phyloP scores from a whole-genome alignment of 2,329 filamentous ascomycete species.

The Paecilomyces niveus region DNA sequence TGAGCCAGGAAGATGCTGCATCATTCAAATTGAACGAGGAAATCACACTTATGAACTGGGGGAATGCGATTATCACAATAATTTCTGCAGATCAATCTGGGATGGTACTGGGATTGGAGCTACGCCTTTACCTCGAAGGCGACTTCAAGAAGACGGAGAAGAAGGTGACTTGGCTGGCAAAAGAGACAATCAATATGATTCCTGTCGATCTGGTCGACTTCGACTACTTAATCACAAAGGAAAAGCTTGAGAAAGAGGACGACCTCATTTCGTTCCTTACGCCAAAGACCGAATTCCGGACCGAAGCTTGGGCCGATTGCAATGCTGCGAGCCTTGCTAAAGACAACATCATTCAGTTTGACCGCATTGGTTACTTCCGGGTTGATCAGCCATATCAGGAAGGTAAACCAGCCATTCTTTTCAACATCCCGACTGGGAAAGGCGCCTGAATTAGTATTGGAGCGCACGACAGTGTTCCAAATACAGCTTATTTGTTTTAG shows the following conservation, averaged over 20 bases:
- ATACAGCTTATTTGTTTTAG: no score
- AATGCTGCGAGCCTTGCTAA: slow-evolving; percentile 67
- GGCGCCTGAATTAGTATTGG: slow-evolving; percentile 7
- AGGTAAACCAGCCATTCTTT: slow-evolving; percentile 49
- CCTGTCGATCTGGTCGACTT: slow-evolving; percentile 74
- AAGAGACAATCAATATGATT: slow-evolving; percentile 62
- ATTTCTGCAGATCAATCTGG: slow-evolving; percentile 9
- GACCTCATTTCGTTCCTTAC: slow-evolving; percentile 72
- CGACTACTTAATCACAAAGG: slow-evolving; percentile 78
- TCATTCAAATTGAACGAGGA: slow-evolving; percentile 24
- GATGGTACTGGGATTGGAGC: slow-evolving; percentile 44
- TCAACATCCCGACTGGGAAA: slow-evolving; percentile 56
- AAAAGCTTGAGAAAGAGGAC: slow-evolving; percentile 77
- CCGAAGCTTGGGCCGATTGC: slow-evolving; percentile 65
- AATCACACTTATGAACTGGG: slow-evolving; percentile 29
- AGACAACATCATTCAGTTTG: slow-evolving; percentile 82
- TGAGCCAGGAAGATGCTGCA: slow-evolving; percentile 25
- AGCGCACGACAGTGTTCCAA: no score
- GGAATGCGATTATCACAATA: slow-evolving; percentile 16
- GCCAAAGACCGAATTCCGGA: slow-evolving; percentile 61
- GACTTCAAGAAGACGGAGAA: slow-evolving; percentile 85
- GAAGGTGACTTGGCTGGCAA: slow-evolving; percentile 83
- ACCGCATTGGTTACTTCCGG: slow-evolving; percentile 65
- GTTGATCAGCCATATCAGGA: slow-evolving; percentile 35
- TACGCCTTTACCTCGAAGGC: slow-evolving; percentile 75